Conservation (phyloP, 306 rosid species). For the Pyrus pyrifolia region DNA sequence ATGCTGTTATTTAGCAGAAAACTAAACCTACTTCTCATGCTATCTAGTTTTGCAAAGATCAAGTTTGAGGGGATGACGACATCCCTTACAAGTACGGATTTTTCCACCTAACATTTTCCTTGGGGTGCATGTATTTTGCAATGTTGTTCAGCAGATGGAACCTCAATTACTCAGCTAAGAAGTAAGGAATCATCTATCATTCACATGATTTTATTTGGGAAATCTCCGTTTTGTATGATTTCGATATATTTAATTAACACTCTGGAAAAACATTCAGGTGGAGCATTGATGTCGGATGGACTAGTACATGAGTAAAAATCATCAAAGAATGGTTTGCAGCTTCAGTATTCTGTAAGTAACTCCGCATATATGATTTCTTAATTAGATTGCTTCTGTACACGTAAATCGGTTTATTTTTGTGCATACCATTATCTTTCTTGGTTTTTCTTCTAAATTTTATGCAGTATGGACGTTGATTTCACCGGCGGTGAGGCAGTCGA, state of each 20-base stretch:
- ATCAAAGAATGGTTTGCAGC: slow-evolving; percentile 89
- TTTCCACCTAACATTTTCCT: slow-evolving; percentile 71
- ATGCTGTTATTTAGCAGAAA: not conserved
- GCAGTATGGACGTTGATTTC: slow-evolving; percentile 85
- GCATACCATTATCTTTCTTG: not conserved
- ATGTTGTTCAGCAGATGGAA: slow-evolving; percentile 93
- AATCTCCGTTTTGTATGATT: not conserved
- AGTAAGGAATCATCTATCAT: slow-evolving; percentile 33
- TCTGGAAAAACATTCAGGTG: slow-evolving; percentile 50
- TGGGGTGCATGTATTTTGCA: slow-evolving; percentile 90
- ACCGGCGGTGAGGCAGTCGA: slow-evolving; percentile 44
- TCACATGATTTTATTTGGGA: not conserved
- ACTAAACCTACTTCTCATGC: not conserved
- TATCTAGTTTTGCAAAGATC: slow-evolving; percentile 50
- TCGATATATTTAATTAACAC: not conserved
- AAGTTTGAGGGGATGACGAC: slow-evolving; percentile 47
- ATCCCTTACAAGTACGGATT: slow-evolving; percentile 71
- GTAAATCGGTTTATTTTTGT: not conserved
- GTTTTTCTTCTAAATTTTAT: not conserved
- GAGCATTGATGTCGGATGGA: slow-evolving; percentile 92
- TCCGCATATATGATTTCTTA: not conserved
- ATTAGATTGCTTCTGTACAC: not conserved
- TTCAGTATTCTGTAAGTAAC: slow-evolving; percentile 61
- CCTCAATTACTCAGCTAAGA: slow-evolving; percentile 62
- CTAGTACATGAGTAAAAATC: slow-evolving; percentile 79